Percentiles rank a stretch among this genome's conserved stretches.
Conservation (phyloP, 2,329 filamentous ascomycete genomes). For the Furcasterigmium furcatum region DNA sequence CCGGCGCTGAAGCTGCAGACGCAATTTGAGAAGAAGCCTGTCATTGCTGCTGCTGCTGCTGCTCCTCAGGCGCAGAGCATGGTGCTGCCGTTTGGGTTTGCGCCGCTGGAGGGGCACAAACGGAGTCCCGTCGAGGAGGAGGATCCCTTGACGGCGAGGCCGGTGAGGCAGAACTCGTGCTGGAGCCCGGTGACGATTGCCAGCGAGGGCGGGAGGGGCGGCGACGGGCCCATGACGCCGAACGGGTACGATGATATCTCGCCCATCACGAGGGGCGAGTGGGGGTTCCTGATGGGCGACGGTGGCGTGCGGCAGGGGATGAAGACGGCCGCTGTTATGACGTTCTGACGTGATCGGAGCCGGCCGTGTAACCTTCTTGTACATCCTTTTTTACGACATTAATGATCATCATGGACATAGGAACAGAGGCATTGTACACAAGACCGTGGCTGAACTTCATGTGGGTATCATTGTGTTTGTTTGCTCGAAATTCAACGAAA, state of each 20-base stretch:
- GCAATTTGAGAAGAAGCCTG: slow-evolving; percentile 25
- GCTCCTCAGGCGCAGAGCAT: not conserved
- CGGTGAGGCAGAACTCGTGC: slow-evolving; percentile 21
- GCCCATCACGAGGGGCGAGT: slow-evolving; percentile 59
- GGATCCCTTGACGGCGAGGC: slow-evolving; percentile 32
- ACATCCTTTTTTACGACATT: not conserved
- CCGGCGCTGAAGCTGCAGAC: slow-evolving; percentile 40
- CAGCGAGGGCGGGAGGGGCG: slow-evolving; percentile 13
- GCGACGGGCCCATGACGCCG: slow-evolving; percentile 48
- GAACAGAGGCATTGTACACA: not conserved
- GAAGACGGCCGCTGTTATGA: slow-evolving; percentile 49
- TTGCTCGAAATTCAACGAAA: too few species aligned
- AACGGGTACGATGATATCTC: slow-evolving; percentile 61
- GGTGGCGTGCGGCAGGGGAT: slow-evolving; percentile 34
- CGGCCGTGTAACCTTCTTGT: not conserved
- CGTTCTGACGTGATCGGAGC: slow-evolving; percentile 32
- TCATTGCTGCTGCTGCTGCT: not conserved
- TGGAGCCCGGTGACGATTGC: slow-evolving; percentile 38
- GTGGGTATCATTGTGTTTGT: slow-evolving; percentile 1
- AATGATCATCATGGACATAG: not conserved
- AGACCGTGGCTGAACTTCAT: not conserved
- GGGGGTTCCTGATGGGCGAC: slow-evolving; percentile 54
- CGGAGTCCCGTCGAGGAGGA: slow-evolving; percentile 27
- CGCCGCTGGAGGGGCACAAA: slow-evolving; percentile 1
- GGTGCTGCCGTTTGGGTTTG: not conserved